A percentile compares a stretch with the other conserved stretches of the same genome.
Evolutionary conservation across 441 rosid genomes (phyloP).

Genomic region (Corymbia citriodora): DNA sequence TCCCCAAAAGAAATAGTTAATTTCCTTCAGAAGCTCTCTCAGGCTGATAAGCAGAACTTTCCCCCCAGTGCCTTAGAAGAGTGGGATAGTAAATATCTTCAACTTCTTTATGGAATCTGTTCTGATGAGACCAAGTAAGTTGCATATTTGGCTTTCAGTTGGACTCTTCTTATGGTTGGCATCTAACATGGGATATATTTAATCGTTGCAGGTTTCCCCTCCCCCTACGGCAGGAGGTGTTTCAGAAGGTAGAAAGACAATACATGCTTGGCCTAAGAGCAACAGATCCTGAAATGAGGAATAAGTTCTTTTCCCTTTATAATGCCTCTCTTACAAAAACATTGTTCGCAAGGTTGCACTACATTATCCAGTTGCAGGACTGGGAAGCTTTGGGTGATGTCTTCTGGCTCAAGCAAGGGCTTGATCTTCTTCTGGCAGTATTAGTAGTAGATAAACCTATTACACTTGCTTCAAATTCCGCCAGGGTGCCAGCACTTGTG

Average conservation of each 20-base stretch:
- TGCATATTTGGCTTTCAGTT: not conserved
- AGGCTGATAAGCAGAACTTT: constrained; percentile 87
- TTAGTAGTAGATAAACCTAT: constrained; percentile 85
- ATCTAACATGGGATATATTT: constrained; percentile 6
- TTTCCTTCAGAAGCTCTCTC: constrained; percentile 90
- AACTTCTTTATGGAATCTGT: constrained; percentile 91
- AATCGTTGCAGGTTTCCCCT: constrained; percentile 51
- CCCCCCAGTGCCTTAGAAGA: constrained; percentile 61
- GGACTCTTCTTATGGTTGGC: constrained; percentile 3
- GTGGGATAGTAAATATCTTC: constrained; percentile 92
- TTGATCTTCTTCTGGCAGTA: constrained; percentile 93
- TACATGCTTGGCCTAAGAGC: constrained; percentile 97
- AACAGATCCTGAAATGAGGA: constrained; percentile 90
- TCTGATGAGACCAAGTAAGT: constrained; percentile 83
- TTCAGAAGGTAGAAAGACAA: constrained; percentile 95
- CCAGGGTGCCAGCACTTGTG: constrained; percentile 70
- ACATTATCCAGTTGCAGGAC: constrained; percentile 83
- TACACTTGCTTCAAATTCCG: constrained; percentile 95
- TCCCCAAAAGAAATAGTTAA: constrained; percentile 77
- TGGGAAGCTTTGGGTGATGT: constrained; percentile 99
- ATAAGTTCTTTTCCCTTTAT: constrained; percentile 79
- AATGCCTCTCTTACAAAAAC: constrained; percentile 79
- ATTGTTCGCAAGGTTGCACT: constrained; percentile 76
- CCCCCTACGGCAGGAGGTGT: constrained; percentile 82
- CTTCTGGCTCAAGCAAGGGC: constrained; percentile 99